phyloP scores from a whole-genome alignment of 202 grass and related monocot genomes.

The Cymbopogon flexuosus region DNA sequence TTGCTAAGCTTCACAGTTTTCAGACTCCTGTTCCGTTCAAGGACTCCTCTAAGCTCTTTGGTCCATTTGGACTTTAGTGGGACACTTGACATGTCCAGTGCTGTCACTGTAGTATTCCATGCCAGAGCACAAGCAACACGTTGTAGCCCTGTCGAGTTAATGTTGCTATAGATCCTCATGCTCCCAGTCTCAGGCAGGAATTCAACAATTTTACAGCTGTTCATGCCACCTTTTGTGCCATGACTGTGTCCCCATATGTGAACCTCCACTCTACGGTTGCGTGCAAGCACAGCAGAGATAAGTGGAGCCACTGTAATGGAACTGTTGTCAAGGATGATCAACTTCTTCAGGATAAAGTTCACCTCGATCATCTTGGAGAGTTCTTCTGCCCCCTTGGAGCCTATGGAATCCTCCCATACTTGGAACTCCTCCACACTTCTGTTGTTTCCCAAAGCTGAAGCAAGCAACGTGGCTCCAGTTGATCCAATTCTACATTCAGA shows the following conservation, averaged over 20 bases:
- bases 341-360: constrained; percentile 62
- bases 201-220: constrained; percentile 57
- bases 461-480: constrained; percentile 54
- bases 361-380: constrained; percentile 86
- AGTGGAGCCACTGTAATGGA: constrained; percentile 54
- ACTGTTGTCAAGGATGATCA: constrained; percentile 66
- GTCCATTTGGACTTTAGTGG: constrained; percentile 66
- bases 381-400: constrained; percentile 77
- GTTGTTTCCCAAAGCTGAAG: constrained; percentile 69
- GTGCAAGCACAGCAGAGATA: constrained; percentile 68
- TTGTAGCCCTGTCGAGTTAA: constrained; percentile 37
- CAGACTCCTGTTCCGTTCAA: constrained; percentile 66
- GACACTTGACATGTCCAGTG: constrained; percentile 73
- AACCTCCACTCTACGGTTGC: constrained; percentile 71
- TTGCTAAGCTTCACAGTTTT: constrained; percentile 63
- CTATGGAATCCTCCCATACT: constrained; percentile 79
- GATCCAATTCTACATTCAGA: constrained; percentile 63
- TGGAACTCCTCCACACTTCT: constrained; percentile 74
- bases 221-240: constrained; percentile 10
- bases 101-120: constrained; percentile 72
- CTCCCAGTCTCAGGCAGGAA: constrained; percentile 62
- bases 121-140: constrained; percentile 64
- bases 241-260: constrained; percentile 63
- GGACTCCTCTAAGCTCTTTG: constrained; percentile 71
- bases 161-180: constrained; percentile 61